A percentile compares a stretch with the other conserved stretches of the same genome.
These are phyloP conservation scores for Volvariella surrecta DNA, from an alignment of 1,284 basidiomycete genomes.

Conservation along the genomic window DNA sequence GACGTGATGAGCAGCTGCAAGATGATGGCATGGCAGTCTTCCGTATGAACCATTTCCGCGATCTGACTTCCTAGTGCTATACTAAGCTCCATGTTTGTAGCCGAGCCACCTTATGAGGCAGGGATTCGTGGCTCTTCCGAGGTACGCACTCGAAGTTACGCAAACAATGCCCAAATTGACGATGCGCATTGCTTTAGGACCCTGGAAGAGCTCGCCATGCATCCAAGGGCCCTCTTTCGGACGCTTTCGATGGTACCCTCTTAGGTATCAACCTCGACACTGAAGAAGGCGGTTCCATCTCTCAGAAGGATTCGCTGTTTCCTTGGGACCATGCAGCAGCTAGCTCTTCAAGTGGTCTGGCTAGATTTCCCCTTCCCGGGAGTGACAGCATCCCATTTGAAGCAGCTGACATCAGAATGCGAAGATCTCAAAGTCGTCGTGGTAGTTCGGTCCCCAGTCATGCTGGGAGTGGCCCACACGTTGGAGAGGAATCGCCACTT, in stretches of 20 bases:
- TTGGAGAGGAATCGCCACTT: slow-evolving; percentile 40
- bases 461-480: slow-evolving; percentile 30
- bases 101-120: slow-evolving; percentile 8
- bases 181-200: slow-evolving; percentile 36
- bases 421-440: slow-evolving; percentile 40
- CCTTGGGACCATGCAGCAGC: slow-evolving; percentile 75
- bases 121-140: slow-evolving; percentile 55
- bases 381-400: slow-evolving; percentile 42
- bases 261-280: slow-evolving; percentile 17
- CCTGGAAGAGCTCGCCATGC: slow-evolving; percentile 65
- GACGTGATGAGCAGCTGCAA: neutral
- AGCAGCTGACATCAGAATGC: slow-evolving; percentile 38
- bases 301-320: slow-evolving; percentile 63
- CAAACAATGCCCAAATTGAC: slow-evolving; percentile 9
- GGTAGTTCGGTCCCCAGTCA: slow-evolving; percentile 43
- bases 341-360: slow-evolving; percentile 45
- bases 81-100: no score
- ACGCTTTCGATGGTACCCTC: no score
- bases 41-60: neutral
- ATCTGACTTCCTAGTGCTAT: neutral
- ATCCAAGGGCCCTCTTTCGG: slow-evolving; percentile 20
- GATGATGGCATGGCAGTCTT: neutral
- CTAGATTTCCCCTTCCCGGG: slow-evolving; percentile 25
- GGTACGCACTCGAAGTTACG: slow-evolving; percentile 24
- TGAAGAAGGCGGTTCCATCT: slow-evolving; percentile 23